Percentiles rank a stretch among this genome's conserved stretches.
Evolutionary conservation across 2,329 filamentous ascomycete genomes (phyloP).

Genomic region (Parafenestella ontariensis): DNA sequence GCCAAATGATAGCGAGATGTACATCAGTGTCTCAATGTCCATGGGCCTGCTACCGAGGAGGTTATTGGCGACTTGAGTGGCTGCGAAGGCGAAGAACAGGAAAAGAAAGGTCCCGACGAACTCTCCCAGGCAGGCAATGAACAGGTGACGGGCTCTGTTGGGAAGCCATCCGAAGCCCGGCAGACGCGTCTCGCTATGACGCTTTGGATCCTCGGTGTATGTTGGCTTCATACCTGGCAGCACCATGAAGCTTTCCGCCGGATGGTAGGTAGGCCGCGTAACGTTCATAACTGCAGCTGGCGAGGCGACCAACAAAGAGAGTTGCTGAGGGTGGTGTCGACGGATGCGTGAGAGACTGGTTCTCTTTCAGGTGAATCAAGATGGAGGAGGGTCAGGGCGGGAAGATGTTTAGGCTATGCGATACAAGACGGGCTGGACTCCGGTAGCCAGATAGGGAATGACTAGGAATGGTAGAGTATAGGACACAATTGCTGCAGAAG

Average conservation of each 20-base stretch:
- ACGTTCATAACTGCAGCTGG: constrained; percentile 47
- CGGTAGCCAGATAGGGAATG: background rate
- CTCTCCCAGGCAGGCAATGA: constrained; percentile 56
- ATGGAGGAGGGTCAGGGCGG: constrained; percentile 1
- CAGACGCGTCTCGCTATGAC: constrained; percentile 48
- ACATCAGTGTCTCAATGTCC: constrained; percentile 38
- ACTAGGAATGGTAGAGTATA: background rate
- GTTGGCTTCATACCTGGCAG: constrained; percentile 49
- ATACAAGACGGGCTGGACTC: background rate
- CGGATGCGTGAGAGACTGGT: constrained; percentile 34
- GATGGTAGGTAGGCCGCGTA: constrained; percentile 29
- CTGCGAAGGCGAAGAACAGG: constrained; percentile 50
- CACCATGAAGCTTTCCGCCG: constrained; percentile 44
- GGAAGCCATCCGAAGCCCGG: constrained; percentile 53
- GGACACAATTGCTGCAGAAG: background rate
- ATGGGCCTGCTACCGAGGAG: constrained; percentile 31
- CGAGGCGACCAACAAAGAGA: constrained; percentile 21
- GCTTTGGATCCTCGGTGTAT: constrained; percentile 42
- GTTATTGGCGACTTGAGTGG: constrained; percentile 49
- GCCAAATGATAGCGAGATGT: constrained; percentile 47
- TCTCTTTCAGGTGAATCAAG: constrained; percentile 23
- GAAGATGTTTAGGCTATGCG: constrained; percentile 16
- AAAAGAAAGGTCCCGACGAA: constrained; percentile 51
- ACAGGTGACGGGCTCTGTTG: constrained; percentile 51
- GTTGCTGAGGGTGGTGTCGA: constrained; percentile 11